Conservation (phyloP, 176 grass and related monocot genomes). For the Oryza glaberrima region DNA sequence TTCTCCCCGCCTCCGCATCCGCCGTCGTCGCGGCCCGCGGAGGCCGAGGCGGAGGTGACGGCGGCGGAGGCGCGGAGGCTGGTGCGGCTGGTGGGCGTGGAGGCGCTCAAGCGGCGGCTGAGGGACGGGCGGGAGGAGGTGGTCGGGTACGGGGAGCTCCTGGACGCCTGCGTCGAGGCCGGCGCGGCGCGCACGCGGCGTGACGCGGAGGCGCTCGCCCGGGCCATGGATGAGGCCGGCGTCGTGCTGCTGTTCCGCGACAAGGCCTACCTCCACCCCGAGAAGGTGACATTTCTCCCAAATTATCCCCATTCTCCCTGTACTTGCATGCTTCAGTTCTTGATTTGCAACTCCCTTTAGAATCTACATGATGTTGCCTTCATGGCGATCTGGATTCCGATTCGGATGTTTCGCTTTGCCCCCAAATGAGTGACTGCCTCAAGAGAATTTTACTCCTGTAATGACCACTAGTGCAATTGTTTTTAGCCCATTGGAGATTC, state of each 20-base stretch:
- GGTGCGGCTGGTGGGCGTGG: constrained; percentile 49
- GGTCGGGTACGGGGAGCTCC: constrained; percentile 57
- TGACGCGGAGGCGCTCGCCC: constrained; percentile 55
- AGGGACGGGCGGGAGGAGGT: constrained; percentile 48
- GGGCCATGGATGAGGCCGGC: constrained; percentile 55
- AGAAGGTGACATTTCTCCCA: constrained; percentile 49
- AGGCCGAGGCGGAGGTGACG: constrained; percentile 1
- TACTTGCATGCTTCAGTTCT: neutral
- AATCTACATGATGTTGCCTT: neutral
- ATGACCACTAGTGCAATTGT: neutral
- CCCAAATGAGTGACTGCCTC: neutral
- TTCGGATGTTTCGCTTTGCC: neutral
- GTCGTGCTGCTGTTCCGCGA: constrained; percentile 70
- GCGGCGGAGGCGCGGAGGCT: constrained; percentile 46
- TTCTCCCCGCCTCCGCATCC: neutral
- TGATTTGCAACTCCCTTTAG: neutral
- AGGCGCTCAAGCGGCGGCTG: constrained; percentile 48
- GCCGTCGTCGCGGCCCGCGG: neutral
- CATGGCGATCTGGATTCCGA: constrained; percentile 4
- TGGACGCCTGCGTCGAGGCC: constrained; percentile 56
- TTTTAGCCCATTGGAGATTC: neutral
- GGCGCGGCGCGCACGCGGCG: constrained; percentile 54
- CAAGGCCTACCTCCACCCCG: constrained; percentile 73
- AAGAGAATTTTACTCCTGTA: neutral
- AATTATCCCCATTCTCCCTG: neutral